These are phyloP conservation scores for Claviceps purpurea DNA, from an alignment of 2,329 filamentous ascomycete genomes.

Conservation along the genomic window DNA sequence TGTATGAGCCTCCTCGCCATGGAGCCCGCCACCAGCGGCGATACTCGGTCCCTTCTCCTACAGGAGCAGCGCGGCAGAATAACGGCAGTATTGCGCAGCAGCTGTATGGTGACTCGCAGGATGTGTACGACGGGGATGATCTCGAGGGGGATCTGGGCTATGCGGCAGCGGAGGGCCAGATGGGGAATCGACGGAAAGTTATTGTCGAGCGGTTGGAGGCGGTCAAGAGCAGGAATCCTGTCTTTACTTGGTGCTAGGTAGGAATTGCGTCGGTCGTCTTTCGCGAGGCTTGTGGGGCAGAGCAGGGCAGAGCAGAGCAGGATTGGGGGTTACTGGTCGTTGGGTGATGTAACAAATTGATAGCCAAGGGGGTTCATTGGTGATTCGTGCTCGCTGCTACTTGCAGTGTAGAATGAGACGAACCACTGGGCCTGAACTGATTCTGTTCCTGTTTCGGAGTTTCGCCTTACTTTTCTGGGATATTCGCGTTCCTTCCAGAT, in stretches of 20 bases:
- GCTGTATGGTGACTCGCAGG: constrained; percentile 36
- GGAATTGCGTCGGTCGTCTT: background rate
- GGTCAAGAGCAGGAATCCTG: constrained; percentile 87
- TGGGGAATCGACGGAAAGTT: constrained; percentile 80
- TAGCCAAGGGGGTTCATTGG: too few relatives aligned
- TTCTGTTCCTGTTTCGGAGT: too few relatives aligned
- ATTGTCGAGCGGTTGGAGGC: constrained; percentile 94
- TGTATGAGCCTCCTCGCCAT: constrained; percentile 33
- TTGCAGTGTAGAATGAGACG: too few relatives aligned
- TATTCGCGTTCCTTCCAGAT: too few relatives aligned
- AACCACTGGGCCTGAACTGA: too few relatives aligned
- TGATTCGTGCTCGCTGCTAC: too few relatives aligned
- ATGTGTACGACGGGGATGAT: constrained; percentile 57
- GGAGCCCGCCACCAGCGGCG: constrained; percentile 32
- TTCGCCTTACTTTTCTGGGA: too few relatives aligned
- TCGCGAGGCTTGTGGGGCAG: background rate
- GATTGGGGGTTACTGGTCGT: too few relatives aligned
- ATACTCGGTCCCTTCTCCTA: constrained; percentile 38
- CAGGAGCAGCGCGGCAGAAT: constrained; percentile 29
- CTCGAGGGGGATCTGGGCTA: constrained; percentile 89
- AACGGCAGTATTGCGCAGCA: constrained; percentile 40
- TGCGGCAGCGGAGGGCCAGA: constrained; percentile 85
- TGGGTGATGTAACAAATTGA: too few relatives aligned
- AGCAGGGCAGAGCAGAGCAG: too few relatives aligned
- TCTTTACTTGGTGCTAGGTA: constrained; percentile 85